Evolutionary conservation across 1,284 basidiomycete genomes (phyloP), one percentile per base, ranked within the genome.

Genomic region (Ceratobasidium sp.): DNA sequence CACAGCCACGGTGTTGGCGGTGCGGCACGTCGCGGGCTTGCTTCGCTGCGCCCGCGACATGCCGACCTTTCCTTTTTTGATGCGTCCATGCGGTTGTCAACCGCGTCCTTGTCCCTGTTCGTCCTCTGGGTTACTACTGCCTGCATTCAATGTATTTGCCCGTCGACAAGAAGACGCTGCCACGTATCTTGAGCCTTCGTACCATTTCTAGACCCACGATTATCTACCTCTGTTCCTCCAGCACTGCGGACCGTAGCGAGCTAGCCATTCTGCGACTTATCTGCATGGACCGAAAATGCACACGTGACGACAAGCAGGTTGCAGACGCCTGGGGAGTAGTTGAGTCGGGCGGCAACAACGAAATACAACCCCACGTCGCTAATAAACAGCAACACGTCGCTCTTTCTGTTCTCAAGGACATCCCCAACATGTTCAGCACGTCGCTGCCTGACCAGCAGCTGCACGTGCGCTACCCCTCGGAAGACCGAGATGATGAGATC

Each of bases 131-230:
- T 13, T 41, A 41, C 29, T 63, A 46, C 22, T 24, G 13, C 46
- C n/a, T 63, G 8, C 39, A 48, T 31, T 29, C 34, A 2, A 9
- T 63, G 8, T 19, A 31, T n/a, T 41, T 63, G 6, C 24, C 24
- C 1, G 27, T 22, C 39, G 22, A n/a, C 8, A 9, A 27, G 22
- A 27, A 43, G 19, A 3, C 7, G 16, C 24, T 63, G 22, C 61
- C 61, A 27, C 61, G 61, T 27, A 63, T 46, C 14, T 63, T 39
- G 9, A 63, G 61, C 43, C 61, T 41, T 63, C 61, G 43, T 11
- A 63, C 61, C 4, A 31, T 48, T 11, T 46, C 43, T 2, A 39
- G 41, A 11, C 11, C 4, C 7, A 63, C 61, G 39, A 63, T 63
- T 46, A 22, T 63, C 34, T 63, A 63, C 13, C 61, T 63, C 11